Percentiles rank a stretch among this genome's conserved stretches.
Evolutionary conservation across 202 grass and related monocot genomes (phyloP).

Genomic region (Cymbopogon flexuosus): DNA sequence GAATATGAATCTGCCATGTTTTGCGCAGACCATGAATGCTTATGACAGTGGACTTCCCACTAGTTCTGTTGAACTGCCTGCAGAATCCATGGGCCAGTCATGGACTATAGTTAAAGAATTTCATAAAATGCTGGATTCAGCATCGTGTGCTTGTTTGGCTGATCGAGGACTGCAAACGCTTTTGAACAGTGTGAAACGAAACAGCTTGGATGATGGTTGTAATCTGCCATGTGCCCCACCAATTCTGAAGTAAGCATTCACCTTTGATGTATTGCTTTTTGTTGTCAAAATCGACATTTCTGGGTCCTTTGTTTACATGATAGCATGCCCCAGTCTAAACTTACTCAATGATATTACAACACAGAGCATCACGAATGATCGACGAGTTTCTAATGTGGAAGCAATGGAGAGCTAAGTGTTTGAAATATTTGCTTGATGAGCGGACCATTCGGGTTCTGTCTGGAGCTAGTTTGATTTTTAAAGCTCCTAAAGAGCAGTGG

Average conservation of each 20-base stretch:
- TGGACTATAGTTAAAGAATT: conserved; percentile 57
- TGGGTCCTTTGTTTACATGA: conserved; percentile 11
- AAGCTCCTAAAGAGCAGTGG: conserved; percentile 67
- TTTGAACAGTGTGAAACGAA: conserved; percentile 31
- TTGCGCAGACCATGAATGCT: neutral
- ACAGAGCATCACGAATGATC: conserved; percentile 40
- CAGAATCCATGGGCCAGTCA: conserved; percentile 33
- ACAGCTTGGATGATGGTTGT: conserved; percentile 6
- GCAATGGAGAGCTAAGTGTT: conserved; percentile 58
- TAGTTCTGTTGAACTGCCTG: conserved; percentile 3
- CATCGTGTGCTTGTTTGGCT: conserved; percentile 44
- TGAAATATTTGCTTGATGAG: conserved; percentile 64
- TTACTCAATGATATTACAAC: conserved; percentile 8
- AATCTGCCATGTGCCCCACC: neutral
- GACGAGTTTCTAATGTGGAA: conserved; percentile 50
- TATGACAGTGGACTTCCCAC: neutral
- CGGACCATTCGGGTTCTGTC: conserved; percentile 59
- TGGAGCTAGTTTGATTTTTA: conserved; percentile 74
- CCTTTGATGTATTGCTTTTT: neutral
- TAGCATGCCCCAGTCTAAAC: conserved; percentile 5
- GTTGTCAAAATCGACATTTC: conserved; percentile 7
- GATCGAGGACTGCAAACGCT: conserved; percentile 40
- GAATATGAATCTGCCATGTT: conserved; percentile 32
- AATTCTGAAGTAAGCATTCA: conserved; percentile 25
- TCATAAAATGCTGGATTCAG: conserved; percentile 35